phyloP scores from a whole-genome alignment of 1,284 basidiomycete species.

The Cerioporus squamosus region DNA sequence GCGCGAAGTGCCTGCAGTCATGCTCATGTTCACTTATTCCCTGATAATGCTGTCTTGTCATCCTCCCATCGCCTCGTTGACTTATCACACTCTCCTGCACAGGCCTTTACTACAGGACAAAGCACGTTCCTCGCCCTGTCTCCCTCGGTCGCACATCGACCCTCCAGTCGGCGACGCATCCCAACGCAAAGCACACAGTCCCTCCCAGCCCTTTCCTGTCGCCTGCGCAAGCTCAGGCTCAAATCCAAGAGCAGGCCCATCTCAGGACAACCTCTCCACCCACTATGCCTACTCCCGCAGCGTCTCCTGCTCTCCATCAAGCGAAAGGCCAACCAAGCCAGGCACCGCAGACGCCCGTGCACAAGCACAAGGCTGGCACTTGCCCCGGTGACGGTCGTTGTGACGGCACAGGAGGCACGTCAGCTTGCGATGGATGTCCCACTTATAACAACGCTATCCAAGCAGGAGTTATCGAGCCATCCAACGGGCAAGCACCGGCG shows the following conservation, averaged over 20 bases:
- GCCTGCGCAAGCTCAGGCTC: conserved; percentile 15
- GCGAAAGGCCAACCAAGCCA: conserved; percentile 18
- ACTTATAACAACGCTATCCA: conserved; percentile 86
- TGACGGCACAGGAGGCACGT: conserved; percentile 92
- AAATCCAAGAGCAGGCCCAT: conserved; percentile 15
- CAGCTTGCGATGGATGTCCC: conserved; percentile 91
- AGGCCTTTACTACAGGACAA: conserved; percentile 44
- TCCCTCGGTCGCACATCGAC: conserved; percentile 37
- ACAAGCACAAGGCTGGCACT: conserved; percentile 60
- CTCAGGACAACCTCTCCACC: conserved; percentile 35
- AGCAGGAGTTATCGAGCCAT: conserved; percentile 33
- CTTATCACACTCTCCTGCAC: conserved; percentile 24
- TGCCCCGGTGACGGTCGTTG: conserved; percentile 96
- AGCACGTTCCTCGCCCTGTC: conserved; percentile 41
- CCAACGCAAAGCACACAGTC: conserved; percentile 27
- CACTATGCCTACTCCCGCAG: conserved; percentile 37
- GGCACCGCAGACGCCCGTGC: conserved; percentile 29
- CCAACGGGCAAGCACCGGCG: conserved; percentile 15
- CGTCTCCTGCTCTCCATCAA: conserved; percentile 32
- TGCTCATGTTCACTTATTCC: conserved; percentile 27
- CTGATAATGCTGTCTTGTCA: conserved; percentile 23
- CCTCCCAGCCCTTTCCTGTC: conserved; percentile 20
- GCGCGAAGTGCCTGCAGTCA: conserved; percentile 29
- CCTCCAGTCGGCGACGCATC: conserved; percentile 36
- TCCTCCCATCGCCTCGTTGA: conserved; percentile 18